A percentile compares a stretch with the other conserved stretches of the same genome.
Conservation (phyloP, 139 green algal species). For the Coelastrella sp. region DNA sequence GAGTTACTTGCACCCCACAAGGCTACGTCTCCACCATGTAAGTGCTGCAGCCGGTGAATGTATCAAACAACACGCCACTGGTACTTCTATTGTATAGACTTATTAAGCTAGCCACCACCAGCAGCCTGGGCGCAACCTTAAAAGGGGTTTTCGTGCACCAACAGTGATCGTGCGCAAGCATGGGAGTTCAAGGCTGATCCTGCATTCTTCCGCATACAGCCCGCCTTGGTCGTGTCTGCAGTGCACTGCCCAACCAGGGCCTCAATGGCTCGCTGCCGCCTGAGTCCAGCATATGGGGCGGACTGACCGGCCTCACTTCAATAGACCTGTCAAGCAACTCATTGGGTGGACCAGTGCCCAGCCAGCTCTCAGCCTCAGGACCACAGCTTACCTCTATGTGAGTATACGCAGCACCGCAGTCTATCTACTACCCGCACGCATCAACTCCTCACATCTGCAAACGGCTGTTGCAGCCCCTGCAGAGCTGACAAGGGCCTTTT, state of each 20-base stretch:
- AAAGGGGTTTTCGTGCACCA: too few species aligned
- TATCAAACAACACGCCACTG: too few species aligned
- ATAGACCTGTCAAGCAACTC: constrained; percentile 35
- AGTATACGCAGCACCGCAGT: background rate
- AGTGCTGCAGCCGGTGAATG: background rate
- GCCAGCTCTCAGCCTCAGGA: constrained; percentile 2
- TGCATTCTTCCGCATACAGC: too few species aligned
- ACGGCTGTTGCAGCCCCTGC: too few species aligned
- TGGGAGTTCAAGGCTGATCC: too few species aligned
- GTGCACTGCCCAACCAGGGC: constrained; percentile 18
- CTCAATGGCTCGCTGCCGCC: constrained; percentile 15
- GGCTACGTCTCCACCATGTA: constrained; percentile 14
- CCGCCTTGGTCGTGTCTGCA: background rate
- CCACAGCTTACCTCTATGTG: constrained; percentile 22
- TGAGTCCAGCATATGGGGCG: constrained; percentile 21
- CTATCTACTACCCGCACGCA: too few species aligned
- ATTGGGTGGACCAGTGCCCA: constrained; percentile 30
- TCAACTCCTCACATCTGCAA: too few species aligned
- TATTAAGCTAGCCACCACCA: too few species aligned
- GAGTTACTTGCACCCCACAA: constrained; percentile 15
- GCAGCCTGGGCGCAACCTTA: too few species aligned
- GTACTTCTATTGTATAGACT: too few species aligned
- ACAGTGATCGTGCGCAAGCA: too few species aligned
- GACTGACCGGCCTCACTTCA: constrained; percentile 11
- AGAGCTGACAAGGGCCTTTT: too few species aligned